A percentile compares a stretch with the other conserved stretches of the same genome.
phyloP scores from a whole-genome alignment of 352 stramenopile species.

The Pelagophyceae sp. region DNA sequence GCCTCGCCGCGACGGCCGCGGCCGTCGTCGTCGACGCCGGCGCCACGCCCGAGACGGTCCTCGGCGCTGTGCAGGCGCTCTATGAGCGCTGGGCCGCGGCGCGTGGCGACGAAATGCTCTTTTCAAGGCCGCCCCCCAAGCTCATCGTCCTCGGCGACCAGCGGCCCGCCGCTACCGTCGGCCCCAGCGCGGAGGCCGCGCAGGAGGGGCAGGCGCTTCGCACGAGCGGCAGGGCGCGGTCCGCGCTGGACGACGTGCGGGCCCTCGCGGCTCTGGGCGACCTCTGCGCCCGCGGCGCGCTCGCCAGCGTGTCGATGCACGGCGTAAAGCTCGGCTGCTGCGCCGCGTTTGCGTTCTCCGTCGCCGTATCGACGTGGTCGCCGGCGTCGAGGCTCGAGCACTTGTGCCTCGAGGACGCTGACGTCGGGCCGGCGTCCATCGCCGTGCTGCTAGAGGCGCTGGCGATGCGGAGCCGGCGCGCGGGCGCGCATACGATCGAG shows the following conservation, averaged over 20 bases:
- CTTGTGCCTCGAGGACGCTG: no score
- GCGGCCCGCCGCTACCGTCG: background rate
- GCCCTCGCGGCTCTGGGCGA: background rate
- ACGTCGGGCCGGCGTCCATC: no score
- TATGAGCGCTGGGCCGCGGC: background rate
- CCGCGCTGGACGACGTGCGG: background rate
- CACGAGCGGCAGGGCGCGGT: background rate
- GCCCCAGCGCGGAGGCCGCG: no score
- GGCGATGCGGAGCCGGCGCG: no score
- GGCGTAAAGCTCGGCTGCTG: background rate
- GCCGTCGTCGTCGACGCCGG: background rate
- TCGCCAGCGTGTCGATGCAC: background rate
- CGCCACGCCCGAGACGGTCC: background rate
- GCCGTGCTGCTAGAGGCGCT: no score
- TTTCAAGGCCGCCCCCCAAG: background rate
- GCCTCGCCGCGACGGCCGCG: background rate
- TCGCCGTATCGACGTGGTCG: no score
- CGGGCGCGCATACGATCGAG: no score
- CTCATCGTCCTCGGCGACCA: background rate
- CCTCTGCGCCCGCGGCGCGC: background rate
- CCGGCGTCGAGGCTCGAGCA: no score
- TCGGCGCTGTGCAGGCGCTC: background rate
- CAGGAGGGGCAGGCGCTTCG: background rate
- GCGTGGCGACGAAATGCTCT: background rate
- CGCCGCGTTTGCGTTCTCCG: no score